A percentile compares a stretch with the other conserved stretches of the same genome.
These are phyloP conservation scores for Trichoderma cornu-damae DNA, from an alignment of 2,329 filamentous ascomycete species.

Conservation along the genomic window DNA sequence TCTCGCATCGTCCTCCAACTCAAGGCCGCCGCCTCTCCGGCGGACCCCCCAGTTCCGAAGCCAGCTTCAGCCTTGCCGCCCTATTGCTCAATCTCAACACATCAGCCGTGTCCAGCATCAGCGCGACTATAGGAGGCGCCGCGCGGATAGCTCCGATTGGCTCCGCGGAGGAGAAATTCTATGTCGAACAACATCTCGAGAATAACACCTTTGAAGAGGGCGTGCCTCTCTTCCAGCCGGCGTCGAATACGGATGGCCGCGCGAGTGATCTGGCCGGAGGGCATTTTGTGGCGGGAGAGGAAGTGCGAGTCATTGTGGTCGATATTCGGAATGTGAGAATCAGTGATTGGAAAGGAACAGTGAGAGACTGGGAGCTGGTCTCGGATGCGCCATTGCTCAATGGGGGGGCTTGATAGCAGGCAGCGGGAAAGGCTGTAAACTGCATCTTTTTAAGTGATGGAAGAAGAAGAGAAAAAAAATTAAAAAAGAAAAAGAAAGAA, in stretches of 20 bases:
- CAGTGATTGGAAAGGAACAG: slow-evolving; percentile 91
- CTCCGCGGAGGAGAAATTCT: slow-evolving; percentile 79
- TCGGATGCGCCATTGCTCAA: slow-evolving; percentile 38
- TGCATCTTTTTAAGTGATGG: not conserved
- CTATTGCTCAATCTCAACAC: slow-evolving; percentile 89
- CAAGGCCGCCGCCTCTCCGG: slow-evolving; percentile 54
- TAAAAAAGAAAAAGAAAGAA: not conserved
- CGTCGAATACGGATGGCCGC: slow-evolving; percentile 32
- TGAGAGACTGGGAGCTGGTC: slow-evolving; percentile 66
- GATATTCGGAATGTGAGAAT: slow-evolving; percentile 79
- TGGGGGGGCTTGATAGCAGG: slow-evolving; percentile 33
- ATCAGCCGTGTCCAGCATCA: slow-evolving; percentile 79
- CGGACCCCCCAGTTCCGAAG: slow-evolving; percentile 59
- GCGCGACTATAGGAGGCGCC: slow-evolving; percentile 86
- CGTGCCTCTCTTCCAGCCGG: slow-evolving; percentile 30
- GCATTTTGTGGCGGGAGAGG: slow-evolving; percentile 72
- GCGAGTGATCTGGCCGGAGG: slow-evolving; percentile 49
- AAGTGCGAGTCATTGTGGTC: slow-evolving; percentile 83
- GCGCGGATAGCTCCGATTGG: slow-evolving; percentile 68
- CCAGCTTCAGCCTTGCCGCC: slow-evolving; percentile 69
- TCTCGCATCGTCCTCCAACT: slow-evolving; percentile 83
- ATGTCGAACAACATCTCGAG: slow-evolving; percentile 74
- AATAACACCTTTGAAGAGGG: slow-evolving; percentile 80
- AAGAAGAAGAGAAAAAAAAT: not conserved
- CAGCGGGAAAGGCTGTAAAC: not conserved